Base-by-base conservation (phyloP, 176 grass and related monocot genomes). In the Elaeis guineensis region DNA sequence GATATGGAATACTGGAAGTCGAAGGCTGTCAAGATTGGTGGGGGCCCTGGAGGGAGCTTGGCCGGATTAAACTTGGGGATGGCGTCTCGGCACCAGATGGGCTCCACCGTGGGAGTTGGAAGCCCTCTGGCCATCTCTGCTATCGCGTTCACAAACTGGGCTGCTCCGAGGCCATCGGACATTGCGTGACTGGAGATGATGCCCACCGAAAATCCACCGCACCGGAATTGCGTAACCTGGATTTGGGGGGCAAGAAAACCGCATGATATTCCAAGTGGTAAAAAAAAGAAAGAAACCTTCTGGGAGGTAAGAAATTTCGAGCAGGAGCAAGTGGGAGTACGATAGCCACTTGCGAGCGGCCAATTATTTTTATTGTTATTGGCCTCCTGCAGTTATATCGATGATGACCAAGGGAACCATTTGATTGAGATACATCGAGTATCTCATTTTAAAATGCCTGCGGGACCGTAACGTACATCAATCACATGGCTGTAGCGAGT, bases 201-300 rank as follows among this genome's bases (percentile, higher is more conserved):
- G 2, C 50, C 72, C 5, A 82, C 62, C 25, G 58, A 29, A 32
- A 61, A 75, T 25, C 72, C 72, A 5, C 79, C 79, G 35, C 72
- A 82, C 1, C 18, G 12, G 56, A 82, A 82, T 57, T 67, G 61
- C 3, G 79, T 82, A 5, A 76, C 67, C 72, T 76, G 72, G 22
- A 75, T 20, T 49, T 48, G 9, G 2, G 25, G 9, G 2, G 25
- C 22, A 63, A 73, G 18, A 26, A 51, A 52, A 9, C 15, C 17
- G 35, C 9, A 12, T 44, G 35, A 44, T 44, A 44, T 12, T 44
- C 35, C 35, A 44, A 44, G 5, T 6, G 28, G 28, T 26, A 26
- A 26, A 26, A 26, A 26, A 26, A 4, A 24, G 3, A 0, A 26
- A 3, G 1, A 3, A 32, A 11, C 32, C 32, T 35, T 35, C 11